Percentiles rank a stretch among this genome's conserved stretches.
Conservation (phyloP, 139 green algal genomes). For the Marvania coccoides region DNA sequence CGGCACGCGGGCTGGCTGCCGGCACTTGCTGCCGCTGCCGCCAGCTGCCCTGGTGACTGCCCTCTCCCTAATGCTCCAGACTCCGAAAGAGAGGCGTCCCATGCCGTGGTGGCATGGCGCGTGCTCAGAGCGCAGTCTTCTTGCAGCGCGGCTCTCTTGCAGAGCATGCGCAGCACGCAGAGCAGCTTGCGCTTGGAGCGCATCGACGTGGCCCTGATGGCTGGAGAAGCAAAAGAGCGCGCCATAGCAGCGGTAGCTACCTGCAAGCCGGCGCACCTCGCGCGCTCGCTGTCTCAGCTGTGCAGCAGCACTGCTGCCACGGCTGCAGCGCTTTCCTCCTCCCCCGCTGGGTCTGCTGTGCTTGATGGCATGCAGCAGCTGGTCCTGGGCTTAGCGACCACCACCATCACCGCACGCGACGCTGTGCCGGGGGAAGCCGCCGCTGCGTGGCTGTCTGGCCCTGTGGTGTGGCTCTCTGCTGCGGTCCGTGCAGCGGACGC, state of each 20-base stretch:
- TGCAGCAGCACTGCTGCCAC: too few species aligned
- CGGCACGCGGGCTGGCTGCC: slow-evolving; percentile 18
- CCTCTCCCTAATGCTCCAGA: not conserved
- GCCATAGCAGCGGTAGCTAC: not conserved
- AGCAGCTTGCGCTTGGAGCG: slow-evolving; percentile 5
- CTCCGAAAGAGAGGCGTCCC: not conserved
- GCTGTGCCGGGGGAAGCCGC: not conserved
- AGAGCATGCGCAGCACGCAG: not conserved
- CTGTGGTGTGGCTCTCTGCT: slow-evolving; percentile 8
- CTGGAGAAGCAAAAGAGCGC: not conserved
- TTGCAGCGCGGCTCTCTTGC: not conserved
- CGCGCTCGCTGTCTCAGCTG: too few species aligned
- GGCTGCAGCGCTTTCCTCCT: too few species aligned
- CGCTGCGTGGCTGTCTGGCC: not conserved
- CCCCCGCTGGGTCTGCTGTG: not conserved
- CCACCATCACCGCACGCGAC: not conserved
- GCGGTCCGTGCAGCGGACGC: slow-evolving; percentile 15
- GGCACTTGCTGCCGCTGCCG: slow-evolving; percentile 1
- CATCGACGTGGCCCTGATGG: slow-evolving; percentile 2
- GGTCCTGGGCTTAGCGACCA: slow-evolving; percentile 8
- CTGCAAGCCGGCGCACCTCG: not conserved
- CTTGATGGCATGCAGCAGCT: slow-evolving; percentile 6
- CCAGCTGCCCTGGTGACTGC: not conserved
- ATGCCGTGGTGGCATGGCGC: not conserved
- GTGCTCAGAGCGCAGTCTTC: not conserved